Evolutionary conservation across 495 filamentous ascomycete species (phyloP), one percentile per base, ranked within the genome.

Genomic region (Xylaria nigripes): DNA sequence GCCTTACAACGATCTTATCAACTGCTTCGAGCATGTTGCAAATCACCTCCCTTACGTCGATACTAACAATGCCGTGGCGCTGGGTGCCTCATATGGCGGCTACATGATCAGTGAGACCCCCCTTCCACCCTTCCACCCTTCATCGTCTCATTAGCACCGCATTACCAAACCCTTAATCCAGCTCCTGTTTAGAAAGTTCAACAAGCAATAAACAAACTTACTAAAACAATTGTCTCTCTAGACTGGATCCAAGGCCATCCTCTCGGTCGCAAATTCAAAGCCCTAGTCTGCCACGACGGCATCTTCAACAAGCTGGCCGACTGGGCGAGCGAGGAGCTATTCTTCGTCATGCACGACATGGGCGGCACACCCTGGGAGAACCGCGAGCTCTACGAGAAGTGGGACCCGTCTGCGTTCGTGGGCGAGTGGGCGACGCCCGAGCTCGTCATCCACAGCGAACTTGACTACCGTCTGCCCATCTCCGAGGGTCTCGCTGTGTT

Each of bases 271-370:
- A 86, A 87, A 60, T 93, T 94, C 78, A 89, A 89, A 66, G 90
- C 90, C 1, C 78, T 95, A 1, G 89, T 95, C 8, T 90, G 86
- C 54, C 92, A 97, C 67, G 92, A 95, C 67, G 91, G 91, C 30
- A 82, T 92, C 23, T 95, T 90, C 71, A 87, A 80, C 66, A 90
- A 87, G 58, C 75, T 82, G 6, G 81, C 80, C 46, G 83, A 89
- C 68, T 80, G 90, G 56, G 70, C 79, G 10, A 86, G 81, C 22
- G 91, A 96, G 58, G 91, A 96, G 68, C 82, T 92, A 22, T 96
- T 89, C 74, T 95, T 95, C 72, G 83, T 86, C 1, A 76, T 86
- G 21, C 89, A 90, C 62, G 92, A 96, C 53, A 82, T 96, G 45
- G 77, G 81, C 56, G 89, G 89, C 1, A 81, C 82, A 0, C 73